These are phyloP conservation scores for Clarkia xantiana DNA, from an alignment of 345 rosid species.

Conservation along the genomic window DNA sequence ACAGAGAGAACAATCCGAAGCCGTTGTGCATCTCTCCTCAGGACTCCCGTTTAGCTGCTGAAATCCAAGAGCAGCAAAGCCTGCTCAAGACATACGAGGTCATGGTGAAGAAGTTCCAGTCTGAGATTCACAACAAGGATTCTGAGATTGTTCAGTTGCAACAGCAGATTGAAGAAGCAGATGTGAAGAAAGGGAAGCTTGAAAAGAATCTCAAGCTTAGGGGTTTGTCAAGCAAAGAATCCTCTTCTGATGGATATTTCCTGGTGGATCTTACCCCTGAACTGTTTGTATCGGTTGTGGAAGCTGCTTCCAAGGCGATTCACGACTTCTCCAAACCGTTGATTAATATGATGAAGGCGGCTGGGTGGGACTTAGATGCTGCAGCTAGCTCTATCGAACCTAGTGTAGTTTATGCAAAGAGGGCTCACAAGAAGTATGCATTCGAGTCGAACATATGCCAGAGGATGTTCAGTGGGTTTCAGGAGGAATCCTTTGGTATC, in stretches of 20 bases:
- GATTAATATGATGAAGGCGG: conserved; percentile 19
- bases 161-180: conserved; percentile 12
- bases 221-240: conserved; percentile 13
- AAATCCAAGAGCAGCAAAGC: conserved; percentile 17
- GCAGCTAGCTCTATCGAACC: conserved; percentile 19
- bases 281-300: conserved; percentile 12
- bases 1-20: conserved; percentile 13
- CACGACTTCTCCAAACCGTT: conserved; percentile 18
- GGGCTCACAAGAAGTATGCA: conserved; percentile 19
- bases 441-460: conserved; percentile 18
- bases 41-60: conserved; percentile 15
- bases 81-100: conserved; percentile 14
- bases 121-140: conserved; percentile 14
- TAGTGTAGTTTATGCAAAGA: conserved; percentile 13
- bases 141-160: conserved; percentile 9
- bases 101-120: conserved; percentile 15
- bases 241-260: conserved; percentile 11
- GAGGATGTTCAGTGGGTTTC: conserved; percentile 14
- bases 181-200: conserved; percentile 10
- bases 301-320: conserved; percentile 13
- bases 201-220: conserved; percentile 16
- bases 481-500: conserved; percentile 14
- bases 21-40: conserved; percentile 12
- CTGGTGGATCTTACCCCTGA: conserved; percentile 15
- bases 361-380: conserved; percentile 19